These are phyloP conservation scores for Neckera pumila DNA, from an alignment of 225 moss, liverwort and hornwort genomes.

Conservation along the genomic window DNA sequence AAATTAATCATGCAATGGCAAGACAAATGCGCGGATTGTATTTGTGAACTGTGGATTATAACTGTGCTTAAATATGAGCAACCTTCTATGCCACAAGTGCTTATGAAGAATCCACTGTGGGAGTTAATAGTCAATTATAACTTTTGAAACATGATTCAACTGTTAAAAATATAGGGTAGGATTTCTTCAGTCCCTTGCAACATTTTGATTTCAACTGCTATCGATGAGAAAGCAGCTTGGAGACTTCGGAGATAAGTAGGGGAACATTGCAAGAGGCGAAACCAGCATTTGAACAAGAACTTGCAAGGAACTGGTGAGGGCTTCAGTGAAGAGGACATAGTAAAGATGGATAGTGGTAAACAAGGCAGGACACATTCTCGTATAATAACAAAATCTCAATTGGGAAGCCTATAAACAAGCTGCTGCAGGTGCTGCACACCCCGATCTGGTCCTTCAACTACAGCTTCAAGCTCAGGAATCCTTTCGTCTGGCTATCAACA, in stretches of 20 bases:
- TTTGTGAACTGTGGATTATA: not conserved
- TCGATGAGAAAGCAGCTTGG: not conserved
- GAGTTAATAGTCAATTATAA: not conserved
- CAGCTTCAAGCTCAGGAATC: not conserved
- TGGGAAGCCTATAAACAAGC: slow-evolving; percentile 7
- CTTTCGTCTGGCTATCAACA: slow-evolving; percentile 9
- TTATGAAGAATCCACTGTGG: not conserved
- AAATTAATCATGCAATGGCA: not conserved
- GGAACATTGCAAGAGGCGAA: not conserved
- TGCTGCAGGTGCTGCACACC: not conserved
- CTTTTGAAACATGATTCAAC: not conserved
- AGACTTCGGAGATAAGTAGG: not conserved
- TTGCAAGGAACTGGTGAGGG: not conserved
- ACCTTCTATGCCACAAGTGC: not conserved
- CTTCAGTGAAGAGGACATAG: not conserved
- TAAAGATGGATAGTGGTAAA: not conserved
- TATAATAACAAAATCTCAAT: not conserved
- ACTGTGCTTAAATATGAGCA: not conserved
- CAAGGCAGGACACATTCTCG: not conserved
- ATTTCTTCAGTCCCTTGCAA: not conserved
- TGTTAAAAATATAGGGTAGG: not conserved
- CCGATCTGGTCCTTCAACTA: not conserved
- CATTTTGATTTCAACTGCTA: too few species aligned
- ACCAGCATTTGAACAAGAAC: not conserved
- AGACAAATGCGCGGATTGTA: not conserved